Base-by-base conservation (phyloP, 164 flowering plant species). In the Umbilicus rupestris region DNA sequence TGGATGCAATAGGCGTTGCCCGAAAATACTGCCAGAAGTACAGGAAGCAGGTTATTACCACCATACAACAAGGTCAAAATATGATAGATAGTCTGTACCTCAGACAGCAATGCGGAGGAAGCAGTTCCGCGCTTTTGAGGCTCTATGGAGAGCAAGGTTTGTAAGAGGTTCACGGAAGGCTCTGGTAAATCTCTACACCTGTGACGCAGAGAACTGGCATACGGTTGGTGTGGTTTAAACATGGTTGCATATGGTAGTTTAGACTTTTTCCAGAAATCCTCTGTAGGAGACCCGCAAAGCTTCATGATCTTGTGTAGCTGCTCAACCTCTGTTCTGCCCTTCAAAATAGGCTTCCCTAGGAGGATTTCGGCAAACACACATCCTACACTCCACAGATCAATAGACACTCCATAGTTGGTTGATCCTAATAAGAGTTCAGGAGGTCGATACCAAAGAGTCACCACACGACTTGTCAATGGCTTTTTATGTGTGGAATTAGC, bases 261-360 rank as follows among this genome's bases (percentile, higher is more conserved):
- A 10, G 84, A 76, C 68, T 74, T 85, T 58, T 72, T 87, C 98
- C 97, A 93, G 66, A 78, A 89, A 11, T 87, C 97, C 1, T 88
- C 96, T 0, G 97, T 78, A 41, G 94, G 97, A 73, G 98, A 84
- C 29, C 98, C 98, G 76, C 94, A 88, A 28, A 93, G 90, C 81
- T 87, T 90, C 81, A 90, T 90, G 57, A 93, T 90, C 68, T 87
- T 93, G 76, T 93, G 98, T 65, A 93, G 70, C 75, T 93, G 98
- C 70, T 93, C 98, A 57, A 93, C 92, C 88, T 87, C 92, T 17
- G 86, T 87, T 74, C 84, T 80, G 12, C 89, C 89, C 70, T 82
- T 80, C 7, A 87, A 78, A 59, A 87, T 66, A 37, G 92, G 89
- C 76, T 79, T 87, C 37, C 92, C 83, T 7, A 78, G 2, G 39